Conservation (phyloP, 179 eudicot species). For the Pouteria campechiana region DNA sequence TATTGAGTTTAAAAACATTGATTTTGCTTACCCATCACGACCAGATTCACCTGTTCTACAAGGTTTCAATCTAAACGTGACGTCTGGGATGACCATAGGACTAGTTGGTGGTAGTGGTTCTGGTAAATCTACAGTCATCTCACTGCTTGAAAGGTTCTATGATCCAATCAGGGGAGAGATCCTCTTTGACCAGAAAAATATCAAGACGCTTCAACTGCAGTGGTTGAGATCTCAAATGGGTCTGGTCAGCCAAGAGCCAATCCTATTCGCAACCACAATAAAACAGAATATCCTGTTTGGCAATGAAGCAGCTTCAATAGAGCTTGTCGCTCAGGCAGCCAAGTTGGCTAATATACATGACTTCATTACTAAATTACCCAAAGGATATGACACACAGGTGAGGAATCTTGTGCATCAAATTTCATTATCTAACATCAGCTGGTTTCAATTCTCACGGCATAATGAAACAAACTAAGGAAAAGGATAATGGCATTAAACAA, state of each 20-base stretch:
- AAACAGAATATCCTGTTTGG: constrained; percentile 40
- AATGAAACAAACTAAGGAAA: too few species aligned
- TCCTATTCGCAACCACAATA: constrained; percentile 43
- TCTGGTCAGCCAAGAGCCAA: constrained; percentile 50
- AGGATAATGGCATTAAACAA: too few species aligned
- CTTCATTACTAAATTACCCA: constrained; percentile 39
- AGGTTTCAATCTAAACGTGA: constrained; percentile 32
- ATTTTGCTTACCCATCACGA: constrained; percentile 54
- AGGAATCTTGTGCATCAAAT: constrained; percentile 1
- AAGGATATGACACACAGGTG: constrained; percentile 41
- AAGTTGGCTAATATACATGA: constrained; percentile 44
- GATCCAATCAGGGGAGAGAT: constrained; percentile 56
- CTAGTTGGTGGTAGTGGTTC: constrained; percentile 62
- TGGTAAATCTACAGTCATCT: constrained; percentile 46
- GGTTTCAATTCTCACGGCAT: too few species aligned
- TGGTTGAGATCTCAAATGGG: constrained; percentile 61
- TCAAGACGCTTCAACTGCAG: constrained; percentile 37
- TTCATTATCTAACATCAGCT: not conserved
- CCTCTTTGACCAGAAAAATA: constrained; percentile 37
- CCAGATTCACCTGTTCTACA: constrained; percentile 41
- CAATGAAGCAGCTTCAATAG: constrained; percentile 37
- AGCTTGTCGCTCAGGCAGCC: constrained; percentile 28
- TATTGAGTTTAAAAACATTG: constrained; percentile 40
- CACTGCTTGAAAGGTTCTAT: constrained; percentile 47
- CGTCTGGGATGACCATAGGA: constrained; percentile 45